These are phyloP conservation scores for Tetrapyrgos nigripes DNA, from an alignment of 1,284 basidiomycete genomes.

Conservation along the genomic window DNA sequence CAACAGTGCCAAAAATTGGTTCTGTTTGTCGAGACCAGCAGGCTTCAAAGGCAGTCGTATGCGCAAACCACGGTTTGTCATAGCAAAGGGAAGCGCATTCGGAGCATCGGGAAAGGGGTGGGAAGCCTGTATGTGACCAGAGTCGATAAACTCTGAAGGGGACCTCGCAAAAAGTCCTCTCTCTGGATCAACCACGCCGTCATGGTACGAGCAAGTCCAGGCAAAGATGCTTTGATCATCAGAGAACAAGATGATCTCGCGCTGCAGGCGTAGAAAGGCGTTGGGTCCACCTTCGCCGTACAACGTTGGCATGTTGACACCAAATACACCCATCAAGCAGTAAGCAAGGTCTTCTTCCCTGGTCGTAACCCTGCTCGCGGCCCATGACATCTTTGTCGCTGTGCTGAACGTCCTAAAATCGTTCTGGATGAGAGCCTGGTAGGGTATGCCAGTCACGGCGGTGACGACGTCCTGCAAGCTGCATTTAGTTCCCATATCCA, in stretches of 20 bases:
- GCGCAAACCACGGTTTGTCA: neutral
- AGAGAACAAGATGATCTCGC: neutral
- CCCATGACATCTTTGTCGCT: neutral
- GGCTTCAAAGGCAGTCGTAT: neutral
- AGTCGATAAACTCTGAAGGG: neutral
- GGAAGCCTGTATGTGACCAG: neutral
- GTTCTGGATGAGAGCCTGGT: neutral
- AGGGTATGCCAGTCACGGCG: neutral
- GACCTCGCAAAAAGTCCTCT: neutral
- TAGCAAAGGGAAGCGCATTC: neutral
- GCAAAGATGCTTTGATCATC: neutral
- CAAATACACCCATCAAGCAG: neutral
- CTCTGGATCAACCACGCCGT: neutral
- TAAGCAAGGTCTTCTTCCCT: neutral
- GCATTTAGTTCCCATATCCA: neutral
- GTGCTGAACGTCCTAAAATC: neutral
- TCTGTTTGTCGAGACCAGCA: neutral
- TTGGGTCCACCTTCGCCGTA: neutral
- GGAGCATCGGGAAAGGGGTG: neutral
- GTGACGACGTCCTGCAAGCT: neutral
- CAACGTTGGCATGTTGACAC: neutral
- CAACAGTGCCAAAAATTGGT: neutral
- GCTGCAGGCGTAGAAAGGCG: neutral
- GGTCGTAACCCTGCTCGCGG: neutral
- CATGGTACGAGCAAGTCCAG: neutral